Percentiles rank a stretch among this genome's conserved stretches.
Evolutionary conservation across 352 stramenopile genomes (phyloP).

Genomic region (Salisapilia sapeloensis): DNA sequence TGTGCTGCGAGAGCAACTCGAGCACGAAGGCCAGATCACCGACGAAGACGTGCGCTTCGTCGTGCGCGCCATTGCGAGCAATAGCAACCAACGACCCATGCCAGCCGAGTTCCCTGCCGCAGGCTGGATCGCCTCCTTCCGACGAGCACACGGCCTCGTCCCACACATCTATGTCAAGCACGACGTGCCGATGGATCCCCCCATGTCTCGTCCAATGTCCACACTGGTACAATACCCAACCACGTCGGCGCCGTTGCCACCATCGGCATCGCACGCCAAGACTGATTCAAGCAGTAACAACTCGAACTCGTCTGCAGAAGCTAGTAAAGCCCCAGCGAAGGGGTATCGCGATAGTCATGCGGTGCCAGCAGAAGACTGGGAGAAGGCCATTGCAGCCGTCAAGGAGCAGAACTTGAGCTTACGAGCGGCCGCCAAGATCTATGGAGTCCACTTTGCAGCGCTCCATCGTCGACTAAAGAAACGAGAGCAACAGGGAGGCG

Average conservation of each 20-base stretch:
- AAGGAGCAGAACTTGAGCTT: constrained; percentile 54
- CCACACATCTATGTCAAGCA: too few species aligned
- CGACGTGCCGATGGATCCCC: too few species aligned
- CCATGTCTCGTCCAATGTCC: too few species aligned
- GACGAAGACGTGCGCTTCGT: constrained; percentile 45
- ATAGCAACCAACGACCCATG: constrained; percentile 17
- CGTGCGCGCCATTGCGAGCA: constrained; percentile 30
- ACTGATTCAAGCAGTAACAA: constrained; percentile 4
- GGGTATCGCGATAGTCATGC: constrained; percentile 33
- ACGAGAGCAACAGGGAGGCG: constrained; percentile 22
- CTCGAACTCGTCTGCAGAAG: constrained; percentile 5
- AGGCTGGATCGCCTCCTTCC: constrained; percentile 34
- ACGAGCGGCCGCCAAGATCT: constrained; percentile 31
- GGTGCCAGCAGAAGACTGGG: constrained; percentile 38
- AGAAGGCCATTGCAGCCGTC: constrained; percentile 47
- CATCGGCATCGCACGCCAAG: too few species aligned
- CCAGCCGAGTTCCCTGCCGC: constrained; percentile 21
- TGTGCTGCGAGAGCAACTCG: constrained; percentile 31
- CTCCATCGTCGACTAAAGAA: constrained; percentile 55
- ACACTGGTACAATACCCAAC: too few species aligned
- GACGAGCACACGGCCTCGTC: constrained; percentile 26
- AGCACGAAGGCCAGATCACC: constrained; percentile 20
- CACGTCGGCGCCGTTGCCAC: too few species aligned
- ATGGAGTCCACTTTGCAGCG: constrained; percentile 49
- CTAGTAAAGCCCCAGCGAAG: constrained; percentile 5